phyloP scores from a whole-genome alignment of 176 grass and related monocot genomes.

The Paspalum notatum region DNA sequence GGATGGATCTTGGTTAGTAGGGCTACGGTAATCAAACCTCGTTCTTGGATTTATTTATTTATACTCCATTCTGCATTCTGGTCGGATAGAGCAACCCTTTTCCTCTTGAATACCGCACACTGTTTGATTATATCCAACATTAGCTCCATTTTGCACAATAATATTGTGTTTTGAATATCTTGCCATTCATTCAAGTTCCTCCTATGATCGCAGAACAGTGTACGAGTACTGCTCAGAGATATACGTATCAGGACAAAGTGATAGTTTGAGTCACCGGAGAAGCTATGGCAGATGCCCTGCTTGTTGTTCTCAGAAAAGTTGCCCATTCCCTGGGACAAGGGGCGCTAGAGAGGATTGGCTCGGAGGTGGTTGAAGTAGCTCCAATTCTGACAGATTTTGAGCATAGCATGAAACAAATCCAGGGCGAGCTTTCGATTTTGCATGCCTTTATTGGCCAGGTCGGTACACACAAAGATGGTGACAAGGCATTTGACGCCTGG shows the following conservation, averaged over 20 bases:
- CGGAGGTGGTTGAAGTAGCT: neutral
- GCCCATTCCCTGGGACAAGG: neutral
- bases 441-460: constrained; percentile 30
- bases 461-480: neutral
- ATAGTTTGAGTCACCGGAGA: neutral
- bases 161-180: neutral
- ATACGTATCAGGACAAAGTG: neutral
- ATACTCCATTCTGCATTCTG: no score
- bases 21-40: no score
- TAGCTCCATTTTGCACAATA: neutral
- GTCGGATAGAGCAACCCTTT: no score
- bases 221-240: neutral
- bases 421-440: constrained; percentile 33
- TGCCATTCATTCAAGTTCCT: neutral
- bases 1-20: no score
- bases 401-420: constrained; percentile 27
- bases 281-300: constrained; percentile 42
- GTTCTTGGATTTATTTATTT: no score
- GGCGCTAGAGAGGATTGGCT: neutral
- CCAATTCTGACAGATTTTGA: constrained; percentile 23
- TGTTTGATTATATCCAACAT: neutral
- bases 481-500: constrained; percentile 29
- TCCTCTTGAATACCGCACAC: neutral
- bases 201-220: neutral
- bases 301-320: constrained; percentile 33